A percentile compares a stretch with the other conserved stretches of the same genome.
Evolutionary conservation across 805 yeast species (phyloP).

Genomic region (Jamesozyma piceae): DNA sequence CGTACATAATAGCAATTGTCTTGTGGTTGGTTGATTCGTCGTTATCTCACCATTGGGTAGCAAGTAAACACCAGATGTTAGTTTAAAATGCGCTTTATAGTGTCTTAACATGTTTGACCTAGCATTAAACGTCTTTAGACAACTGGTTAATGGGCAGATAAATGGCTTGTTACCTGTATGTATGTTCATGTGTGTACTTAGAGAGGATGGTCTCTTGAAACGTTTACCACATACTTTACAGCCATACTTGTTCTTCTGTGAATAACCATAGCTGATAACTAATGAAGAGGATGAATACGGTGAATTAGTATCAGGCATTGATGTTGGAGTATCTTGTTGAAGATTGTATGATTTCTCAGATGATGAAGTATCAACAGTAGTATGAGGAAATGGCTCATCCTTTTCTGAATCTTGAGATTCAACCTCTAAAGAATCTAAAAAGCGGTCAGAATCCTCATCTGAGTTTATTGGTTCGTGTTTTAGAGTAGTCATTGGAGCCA

Average conservation of each 20-base stretch:
- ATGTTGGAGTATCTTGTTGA: neutral
- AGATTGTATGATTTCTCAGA: neutral
- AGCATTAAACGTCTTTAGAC: conserved; percentile 52
- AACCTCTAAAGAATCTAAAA: neutral
- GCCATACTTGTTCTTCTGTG: conserved; percentile 23
- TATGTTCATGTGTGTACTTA: conserved; percentile 68
- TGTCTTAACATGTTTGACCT: conserved; percentile 28
- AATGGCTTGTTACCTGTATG: conserved; percentile 93
- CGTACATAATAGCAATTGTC: conserved; percentile 6
- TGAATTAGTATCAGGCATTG: neutral
- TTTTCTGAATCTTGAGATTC: neutral
- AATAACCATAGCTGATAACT: neutral
- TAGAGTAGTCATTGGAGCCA: neutral
- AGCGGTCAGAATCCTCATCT: neutral
- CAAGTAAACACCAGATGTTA: conserved; percentile 13
- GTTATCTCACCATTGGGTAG: conserved; percentile 17
- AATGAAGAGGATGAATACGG: neutral
- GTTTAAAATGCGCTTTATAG: conserved; percentile 21
- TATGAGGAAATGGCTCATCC: neutral
- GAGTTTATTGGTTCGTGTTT: neutral
- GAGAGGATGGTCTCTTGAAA: conserved; percentile 81
- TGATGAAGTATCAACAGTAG: neutral
- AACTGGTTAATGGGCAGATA: conserved; percentile 48
- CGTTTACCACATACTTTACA: conserved; percentile 69
- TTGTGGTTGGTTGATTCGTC: conserved; percentile 11